Evolutionary conservation across 2,329 filamentous ascomycete genomes (phyloP).

Genomic region (Alternaria angustiovoidea): DNA sequence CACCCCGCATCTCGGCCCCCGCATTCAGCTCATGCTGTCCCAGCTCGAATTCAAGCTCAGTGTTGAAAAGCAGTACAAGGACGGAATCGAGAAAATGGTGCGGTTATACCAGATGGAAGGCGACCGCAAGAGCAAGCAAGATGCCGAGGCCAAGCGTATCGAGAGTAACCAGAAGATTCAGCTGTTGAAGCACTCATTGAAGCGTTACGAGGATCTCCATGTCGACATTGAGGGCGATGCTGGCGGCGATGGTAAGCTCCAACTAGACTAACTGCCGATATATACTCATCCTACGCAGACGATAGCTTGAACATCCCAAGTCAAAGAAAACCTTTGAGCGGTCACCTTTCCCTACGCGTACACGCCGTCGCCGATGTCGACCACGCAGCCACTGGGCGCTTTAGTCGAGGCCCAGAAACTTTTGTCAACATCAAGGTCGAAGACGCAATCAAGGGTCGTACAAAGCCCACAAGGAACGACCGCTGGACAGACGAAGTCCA

Average conservation of each 20-base stretch:
- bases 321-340: slow-evolving; percentile 92
- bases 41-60: slow-evolving; percentile 99
- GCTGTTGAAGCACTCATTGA: slow-evolving; percentile 91
- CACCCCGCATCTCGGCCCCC: slow-evolving; percentile 90
- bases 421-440: slow-evolving; percentile 97
- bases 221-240: slow-evolving; percentile 80
- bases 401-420: slow-evolving; percentile 90
- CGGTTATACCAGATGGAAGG: slow-evolving; percentile 97
- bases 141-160: slow-evolving; percentile 86
- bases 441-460: slow-evolving; percentile 88
- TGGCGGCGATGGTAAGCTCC: slow-evolving; percentile 78
- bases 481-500: slow-evolving; percentile 92
- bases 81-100: slow-evolving; percentile 99
- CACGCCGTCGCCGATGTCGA: slow-evolving; percentile 93
- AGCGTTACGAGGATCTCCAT: slow-evolving; percentile 96
- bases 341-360: slow-evolving; percentile 85
- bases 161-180: slow-evolving; percentile 99
- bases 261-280: not conserved
- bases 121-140: slow-evolving; percentile 91
- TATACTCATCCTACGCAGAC: slow-evolving; percentile 65
- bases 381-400: slow-evolving; percentile 81
- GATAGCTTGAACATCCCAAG: slow-evolving; percentile 97
- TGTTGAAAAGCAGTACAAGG: slow-evolving; percentile 98
- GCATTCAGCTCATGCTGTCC: slow-evolving; percentile 98
- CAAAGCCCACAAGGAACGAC: slow-evolving; percentile 83